These are phyloP conservation scores for Xylaria sp. DNA, from an alignment of 2,329 filamentous ascomycete species.

Conservation along the genomic window DNA sequence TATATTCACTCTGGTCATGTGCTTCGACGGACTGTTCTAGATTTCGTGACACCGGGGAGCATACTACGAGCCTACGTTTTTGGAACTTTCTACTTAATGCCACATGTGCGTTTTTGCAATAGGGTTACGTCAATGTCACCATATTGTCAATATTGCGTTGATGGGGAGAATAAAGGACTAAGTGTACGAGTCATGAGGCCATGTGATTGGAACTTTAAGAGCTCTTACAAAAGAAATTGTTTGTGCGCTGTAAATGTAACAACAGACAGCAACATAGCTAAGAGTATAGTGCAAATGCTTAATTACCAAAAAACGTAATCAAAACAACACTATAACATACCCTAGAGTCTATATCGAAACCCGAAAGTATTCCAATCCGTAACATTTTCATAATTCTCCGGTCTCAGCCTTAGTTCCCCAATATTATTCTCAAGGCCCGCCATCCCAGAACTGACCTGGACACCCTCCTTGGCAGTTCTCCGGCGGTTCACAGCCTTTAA, in stretches of 20 bases:
- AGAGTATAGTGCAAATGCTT: too few relatives aligned
- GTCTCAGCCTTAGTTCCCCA: conserved; percentile 52
- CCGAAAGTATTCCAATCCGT: conserved; percentile 69
- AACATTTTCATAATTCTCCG: conserved; percentile 64
- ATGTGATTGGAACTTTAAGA: background rate
- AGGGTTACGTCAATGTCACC: background rate
- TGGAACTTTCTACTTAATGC: background rate
- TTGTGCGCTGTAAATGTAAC: too few relatives aligned
- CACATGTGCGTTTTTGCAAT: background rate
- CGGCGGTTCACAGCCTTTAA: conserved; percentile 57
- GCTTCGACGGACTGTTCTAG: conserved; percentile 16
- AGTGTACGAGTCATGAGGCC: too few relatives aligned
- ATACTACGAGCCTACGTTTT: background rate
- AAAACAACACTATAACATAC: background rate
- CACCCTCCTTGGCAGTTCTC: conserved; percentile 55
- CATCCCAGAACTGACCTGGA: conserved; percentile 56
- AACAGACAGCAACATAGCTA: too few relatives aligned
- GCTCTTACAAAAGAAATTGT: background rate
- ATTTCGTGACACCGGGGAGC: background rate
- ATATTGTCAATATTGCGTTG: background rate
- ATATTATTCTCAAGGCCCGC: conserved; percentile 54
- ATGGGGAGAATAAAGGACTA: background rate
- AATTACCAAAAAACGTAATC: background rate
- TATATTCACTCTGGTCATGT: conserved; percentile 1
- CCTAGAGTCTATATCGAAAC: conserved; percentile 65